Base-by-base conservation (phyloP, 2,329 filamentous ascomycete species). In the Verticillium klebahnii region DNA sequence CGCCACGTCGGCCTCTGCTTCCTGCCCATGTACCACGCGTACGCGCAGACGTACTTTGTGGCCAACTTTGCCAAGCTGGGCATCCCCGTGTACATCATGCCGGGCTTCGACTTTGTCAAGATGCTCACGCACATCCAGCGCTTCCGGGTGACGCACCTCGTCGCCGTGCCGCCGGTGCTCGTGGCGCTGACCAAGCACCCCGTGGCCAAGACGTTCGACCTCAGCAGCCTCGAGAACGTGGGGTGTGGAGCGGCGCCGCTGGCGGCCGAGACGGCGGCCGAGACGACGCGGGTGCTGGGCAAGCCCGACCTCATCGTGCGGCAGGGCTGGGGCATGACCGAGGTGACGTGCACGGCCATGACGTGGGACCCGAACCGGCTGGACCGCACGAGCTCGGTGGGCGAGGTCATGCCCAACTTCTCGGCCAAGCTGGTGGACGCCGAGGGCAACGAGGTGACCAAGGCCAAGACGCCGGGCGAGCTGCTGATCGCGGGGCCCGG, bases 321-420 rank as follows among this genome's bases (percentile, higher is more conserved):
- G 70, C 91, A 94, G 73, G 92, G 91, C 4, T 96, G 91, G 89
- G 92, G 92, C 5, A 94, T 96, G 92, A 95, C 92, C 1, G 92
- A 95, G 72, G 77, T 84, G 2, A 95, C 91, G 0, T 94, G 91
- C 72, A 86, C 89, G 0, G 80, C 84, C 19, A 81, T 90, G 14
- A 81, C 81, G 7, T 93, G 87, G 82, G 80, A 90, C 65, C 84
- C 87, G 0, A 76, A 70, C 1, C 72, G 69, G 5, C 75, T 74
- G 4, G 65, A 70, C 2, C 34, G 74, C 73, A 56, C 25, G 15
- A 68, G 80, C 68, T 62, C 69, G 1, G 90, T 93, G 1, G 91
- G 89, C 58, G 86, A 90, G 73, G 71, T 92, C 29, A 80, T 85
- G 65, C 82, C 91, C 23, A 94, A 93, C 70, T 86, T 84, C 69